A percentile compares a stretch with the other conserved stretches of the same genome.
Conservation (phyloP, 1,139 yeast species). For the Lodderomyces oxycetoniae region DNA sequence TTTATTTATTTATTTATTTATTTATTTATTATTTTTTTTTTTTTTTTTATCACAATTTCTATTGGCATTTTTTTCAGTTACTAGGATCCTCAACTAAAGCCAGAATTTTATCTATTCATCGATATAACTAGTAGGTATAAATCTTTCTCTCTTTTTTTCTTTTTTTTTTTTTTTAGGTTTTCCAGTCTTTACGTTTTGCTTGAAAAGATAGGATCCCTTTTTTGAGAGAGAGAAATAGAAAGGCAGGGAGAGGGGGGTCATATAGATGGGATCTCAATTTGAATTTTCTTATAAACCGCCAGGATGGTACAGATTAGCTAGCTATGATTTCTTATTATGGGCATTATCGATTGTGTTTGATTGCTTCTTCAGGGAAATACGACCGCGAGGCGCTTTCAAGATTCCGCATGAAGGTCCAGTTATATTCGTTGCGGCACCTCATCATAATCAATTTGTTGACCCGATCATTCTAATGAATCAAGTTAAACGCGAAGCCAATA, state of each 20-base stretch:
- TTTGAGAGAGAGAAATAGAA: neutral
- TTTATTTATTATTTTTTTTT: too few relatives aligned
- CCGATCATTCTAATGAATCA: conserved; percentile 82
- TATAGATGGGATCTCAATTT: conserved; percentile 1
- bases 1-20: too few relatives aligned
- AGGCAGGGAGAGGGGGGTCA: too few relatives aligned
- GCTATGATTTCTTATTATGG: conserved; percentile 51
- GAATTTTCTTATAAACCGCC: conserved; percentile 12
- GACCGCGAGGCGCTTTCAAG: conserved; percentile 86
- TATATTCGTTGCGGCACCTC: conserved; percentile 96
- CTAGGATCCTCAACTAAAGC: too few relatives aligned
- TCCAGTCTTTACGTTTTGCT: too few relatives aligned
- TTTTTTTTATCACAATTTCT: too few relatives aligned
- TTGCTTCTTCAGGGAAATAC: conserved; percentile 80
- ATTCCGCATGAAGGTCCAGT: conserved; percentile 83
- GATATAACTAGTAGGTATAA: neutral
- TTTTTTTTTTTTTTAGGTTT: neutral
- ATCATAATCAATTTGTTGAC: conserved; percentile 94
- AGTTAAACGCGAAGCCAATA: conserved; percentile 62
- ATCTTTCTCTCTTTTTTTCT: neutral
- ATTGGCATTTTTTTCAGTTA: too few relatives aligned
- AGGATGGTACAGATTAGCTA: conserved; percentile 32
- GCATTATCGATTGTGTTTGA: conserved; percentile 41
- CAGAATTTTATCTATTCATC: too few relatives aligned
- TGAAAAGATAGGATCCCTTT: neutral